phyloP scores from a whole-genome alignment of 139 green algal genomes.

The Desmodesmus armatus region DNA sequence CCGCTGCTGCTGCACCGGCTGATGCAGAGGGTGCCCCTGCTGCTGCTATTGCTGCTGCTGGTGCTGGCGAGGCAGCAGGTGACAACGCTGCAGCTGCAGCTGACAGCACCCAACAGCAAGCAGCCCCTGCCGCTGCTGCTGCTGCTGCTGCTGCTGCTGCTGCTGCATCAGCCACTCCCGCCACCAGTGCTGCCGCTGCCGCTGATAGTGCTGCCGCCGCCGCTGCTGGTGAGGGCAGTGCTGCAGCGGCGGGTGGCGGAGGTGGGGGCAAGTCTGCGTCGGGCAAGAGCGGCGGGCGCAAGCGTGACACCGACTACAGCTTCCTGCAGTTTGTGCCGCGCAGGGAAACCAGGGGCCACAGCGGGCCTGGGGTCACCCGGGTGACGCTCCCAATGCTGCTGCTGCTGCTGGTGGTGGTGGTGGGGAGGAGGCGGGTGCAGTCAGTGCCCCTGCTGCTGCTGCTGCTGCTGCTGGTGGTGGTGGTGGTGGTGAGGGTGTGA shows the following conservation, averaged over 20 bases:
- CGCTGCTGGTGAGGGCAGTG: not conserved
- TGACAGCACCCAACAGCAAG: not conserved
- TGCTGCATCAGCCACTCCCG: no score
- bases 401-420: no score
- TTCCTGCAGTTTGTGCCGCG: constrained; percentile 11
- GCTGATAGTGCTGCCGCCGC: not conserved
- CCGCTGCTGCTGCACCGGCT: not conserved
- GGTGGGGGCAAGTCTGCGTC: not conserved
- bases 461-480: not conserved
- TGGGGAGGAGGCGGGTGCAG: no score
- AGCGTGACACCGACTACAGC: not conserved
- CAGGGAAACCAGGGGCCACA: constrained; percentile 1
- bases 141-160: no score
- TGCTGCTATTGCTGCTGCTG: not conserved
- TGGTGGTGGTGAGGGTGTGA: not conserved
- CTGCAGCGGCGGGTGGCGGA: not conserved
- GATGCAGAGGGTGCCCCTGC: not conserved
- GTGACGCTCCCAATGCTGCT: not conserved
- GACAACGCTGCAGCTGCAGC: not conserved
- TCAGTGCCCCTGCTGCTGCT: no score
- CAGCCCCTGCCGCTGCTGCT: not conserved
- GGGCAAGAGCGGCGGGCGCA: no score
- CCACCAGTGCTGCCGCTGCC: not conserved
- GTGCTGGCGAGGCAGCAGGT: not conserved
- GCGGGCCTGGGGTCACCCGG: not conserved